Evolutionary conservation across 1,139 yeast species (phyloP), one percentile per base, ranked within the genome.

Genomic region (Pichia norvegensis): DNA sequence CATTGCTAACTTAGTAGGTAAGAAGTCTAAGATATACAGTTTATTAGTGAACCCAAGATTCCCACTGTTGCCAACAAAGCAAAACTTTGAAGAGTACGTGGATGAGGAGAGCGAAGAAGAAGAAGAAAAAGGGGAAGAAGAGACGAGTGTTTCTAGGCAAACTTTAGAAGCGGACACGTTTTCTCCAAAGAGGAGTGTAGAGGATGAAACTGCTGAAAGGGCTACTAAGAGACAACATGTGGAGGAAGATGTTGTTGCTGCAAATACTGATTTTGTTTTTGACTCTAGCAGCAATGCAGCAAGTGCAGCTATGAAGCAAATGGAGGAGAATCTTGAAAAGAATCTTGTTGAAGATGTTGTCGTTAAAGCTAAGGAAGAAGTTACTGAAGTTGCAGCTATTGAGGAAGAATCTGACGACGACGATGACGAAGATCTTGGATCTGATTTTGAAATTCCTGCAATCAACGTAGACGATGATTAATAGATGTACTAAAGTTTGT

Each of bases 41-140:
- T 72, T 79, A 3, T 69, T 86, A 56, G 73, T 78, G 50, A 85
- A 85, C 56, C 95, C 96, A 35, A 70, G 94, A 54, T 76, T 87
- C 54, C 96, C 96, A 2, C 76, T 86, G 40, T 45, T 58, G 14
- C 54, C 55, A 45, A 54, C 37, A 55, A 59, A 46, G 56, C 42
- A 46, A 19, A 42, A 50, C 2, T 58, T 54, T 20, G 61, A 57
- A 22, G 50, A 46, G 14, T 39, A 33, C 4, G 44, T 50, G 20
- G 49, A 40, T 5, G 46, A 36, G 8, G 49, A 46, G 25, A 46
- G 38, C n/a, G 48, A 38, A 9, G 46, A 52, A 11, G 44, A 39
- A 29, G 39, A 33, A 22, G 41, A 33, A 16, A 27, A 39, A 2
- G 39, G 20, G 22, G 38, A 43, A n/a, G 44, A 41, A 25, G 11